Evolutionary conservation across 495 filamentous ascomycete species (phyloP).

Genomic region (Aspergillus biplanus): DNA sequence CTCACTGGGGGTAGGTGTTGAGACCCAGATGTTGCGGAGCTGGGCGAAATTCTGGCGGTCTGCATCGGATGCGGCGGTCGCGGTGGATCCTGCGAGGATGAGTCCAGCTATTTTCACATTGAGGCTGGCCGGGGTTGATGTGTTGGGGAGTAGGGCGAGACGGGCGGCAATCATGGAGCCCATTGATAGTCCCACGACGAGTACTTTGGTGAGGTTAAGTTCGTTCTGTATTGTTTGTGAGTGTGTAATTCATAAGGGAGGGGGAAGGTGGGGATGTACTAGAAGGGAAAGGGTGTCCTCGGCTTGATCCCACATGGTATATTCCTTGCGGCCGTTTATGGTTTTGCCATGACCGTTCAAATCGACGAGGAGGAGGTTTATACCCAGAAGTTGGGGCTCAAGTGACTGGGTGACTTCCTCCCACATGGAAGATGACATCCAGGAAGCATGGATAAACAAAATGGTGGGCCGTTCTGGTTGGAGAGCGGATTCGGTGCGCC

Average conservation of each 20-base stretch:
- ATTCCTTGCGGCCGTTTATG: neutral
- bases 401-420: neutral
- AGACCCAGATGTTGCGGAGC: conserved; percentile 5
- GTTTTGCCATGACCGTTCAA: conserved; percentile 2
- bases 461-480: neutral
- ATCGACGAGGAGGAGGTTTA: neutral
- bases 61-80: neutral
- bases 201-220: conserved; percentile 5
- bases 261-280: neutral
- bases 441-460: conserved; percentile 9
- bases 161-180: conserved; percentile 5
- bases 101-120: neutral
- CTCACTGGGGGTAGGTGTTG: conserved; percentile 5
- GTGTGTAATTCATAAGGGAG: neutral
- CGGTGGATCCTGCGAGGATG: conserved; percentile 1
- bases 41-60: neutral
- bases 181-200: conserved; percentile 7
- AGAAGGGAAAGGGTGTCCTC: neutral
- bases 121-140: neutral
- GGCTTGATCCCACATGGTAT: conserved; percentile 3
- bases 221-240: neutral
- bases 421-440: conserved; percentile 14
- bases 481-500: neutral
- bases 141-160: neutral
- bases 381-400: neutral